These are phyloP conservation scores for Wickerhamomyces silvicola DNA, from an alignment of 805 yeast genomes.

Conservation along the genomic window DNA sequence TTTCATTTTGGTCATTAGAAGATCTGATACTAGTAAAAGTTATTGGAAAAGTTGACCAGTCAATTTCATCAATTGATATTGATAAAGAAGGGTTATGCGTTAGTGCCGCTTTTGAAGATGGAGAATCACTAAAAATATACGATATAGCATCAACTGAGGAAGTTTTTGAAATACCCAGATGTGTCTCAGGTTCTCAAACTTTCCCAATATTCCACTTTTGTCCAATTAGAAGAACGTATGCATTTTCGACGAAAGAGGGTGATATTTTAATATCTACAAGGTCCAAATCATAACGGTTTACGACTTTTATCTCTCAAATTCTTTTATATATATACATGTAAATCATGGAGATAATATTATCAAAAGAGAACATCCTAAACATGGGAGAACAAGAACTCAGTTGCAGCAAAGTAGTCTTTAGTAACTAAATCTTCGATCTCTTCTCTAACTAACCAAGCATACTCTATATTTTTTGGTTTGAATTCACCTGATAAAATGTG, in stretches of 20 bases:
- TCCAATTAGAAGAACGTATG: slow-evolving; percentile 22
- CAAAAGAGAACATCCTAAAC: no score
- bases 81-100: slow-evolving; percentile 41
- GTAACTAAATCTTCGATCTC: slow-evolving; percentile 57
- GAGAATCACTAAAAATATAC: slow-evolving; percentile 33
- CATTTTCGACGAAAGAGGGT: slow-evolving; percentile 23
- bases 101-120: slow-evolving; percentile 38
- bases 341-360: no score
- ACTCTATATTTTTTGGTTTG: slow-evolving; percentile 39
- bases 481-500: slow-evolving; percentile 85
- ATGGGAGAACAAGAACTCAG: slow-evolving; percentile 34
- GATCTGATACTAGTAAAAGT: slow-evolving; percentile 34
- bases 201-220: slow-evolving; percentile 26
- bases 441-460: slow-evolving; percentile 79
- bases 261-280: slow-evolving; percentile 6
- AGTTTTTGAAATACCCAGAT: slow-evolving; percentile 14
- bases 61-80: slow-evolving; percentile 33
- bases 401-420: slow-evolving; percentile 47
- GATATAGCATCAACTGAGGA: slow-evolving; percentile 24
- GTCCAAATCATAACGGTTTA: not conserved
- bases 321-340: no score
- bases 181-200: slow-evolving; percentile 12
- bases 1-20: slow-evolving; percentile 41
- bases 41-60: slow-evolving; percentile 36
- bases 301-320: no score